Evolutionary conservation across 805 yeast species (phyloP).

Genomic region (Wickerhamiella spandovensis): DNA sequence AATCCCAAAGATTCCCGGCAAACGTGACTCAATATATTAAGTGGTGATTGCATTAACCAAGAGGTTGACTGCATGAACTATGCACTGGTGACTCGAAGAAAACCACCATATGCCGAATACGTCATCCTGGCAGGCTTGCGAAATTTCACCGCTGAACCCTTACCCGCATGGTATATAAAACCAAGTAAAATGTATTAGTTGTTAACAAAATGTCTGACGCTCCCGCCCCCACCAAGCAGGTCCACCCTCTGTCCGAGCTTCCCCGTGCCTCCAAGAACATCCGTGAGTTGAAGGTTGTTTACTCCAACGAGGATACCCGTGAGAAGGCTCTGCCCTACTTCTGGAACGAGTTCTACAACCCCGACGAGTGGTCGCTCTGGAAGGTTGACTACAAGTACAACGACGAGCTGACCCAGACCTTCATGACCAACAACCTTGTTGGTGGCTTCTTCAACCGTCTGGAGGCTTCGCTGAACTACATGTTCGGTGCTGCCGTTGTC

Average conservation of each 20-base stretch:
- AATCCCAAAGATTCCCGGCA: no score
- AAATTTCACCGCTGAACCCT: background rate
- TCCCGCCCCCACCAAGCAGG: conserved; percentile 46
- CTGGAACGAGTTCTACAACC: conserved; percentile 82
- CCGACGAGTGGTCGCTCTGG: conserved; percentile 89
- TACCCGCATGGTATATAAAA: background rate
- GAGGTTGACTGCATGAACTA: background rate
- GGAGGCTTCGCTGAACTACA: conserved; percentile 77
- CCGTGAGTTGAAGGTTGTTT: conserved; percentile 92
- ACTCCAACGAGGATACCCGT: conserved; percentile 97
- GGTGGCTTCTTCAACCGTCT: conserved; percentile 98
- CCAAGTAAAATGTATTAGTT: background rate
- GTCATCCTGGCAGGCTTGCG: background rate
- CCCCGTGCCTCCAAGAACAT: conserved; percentile 49
- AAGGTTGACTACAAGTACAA: conserved; percentile 94
- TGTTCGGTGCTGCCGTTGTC: conserved; percentile 88
- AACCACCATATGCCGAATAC: background rate
- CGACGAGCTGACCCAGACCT: conserved; percentile 91
- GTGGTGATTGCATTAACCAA: no score
- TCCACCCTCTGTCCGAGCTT: conserved; percentile 81
- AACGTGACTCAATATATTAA: no score
- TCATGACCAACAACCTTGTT: conserved; percentile 95
- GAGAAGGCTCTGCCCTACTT: conserved; percentile 91
- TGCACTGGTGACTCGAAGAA: no score
- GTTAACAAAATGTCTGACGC: conserved; percentile 1